Base-by-base conservation (phyloP, 805 yeast species). In the Hanseniaspora nectarophila region DNA sequence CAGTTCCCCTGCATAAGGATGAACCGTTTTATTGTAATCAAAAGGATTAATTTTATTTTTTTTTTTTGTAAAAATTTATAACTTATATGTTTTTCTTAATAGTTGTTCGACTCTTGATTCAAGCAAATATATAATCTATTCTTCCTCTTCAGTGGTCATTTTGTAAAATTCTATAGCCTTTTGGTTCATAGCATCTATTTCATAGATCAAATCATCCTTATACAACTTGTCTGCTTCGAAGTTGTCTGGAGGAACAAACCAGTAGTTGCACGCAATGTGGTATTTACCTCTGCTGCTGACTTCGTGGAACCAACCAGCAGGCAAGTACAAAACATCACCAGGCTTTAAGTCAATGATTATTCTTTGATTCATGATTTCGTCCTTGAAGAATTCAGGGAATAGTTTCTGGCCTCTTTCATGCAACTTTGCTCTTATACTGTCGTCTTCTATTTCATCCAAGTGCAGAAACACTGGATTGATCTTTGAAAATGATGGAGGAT, bases 1-100 rank as follows among this genome's bases (percentile, higher is more conserved):
- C 97, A 92, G 94, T 95, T 96, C 96, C 97, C 97, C 96, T 90
- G 97, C 97, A 90, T 92, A 92, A 92, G 96, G 97, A 90, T 90
- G 97, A 89, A 96, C 94, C 97, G 97, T 96, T 89, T 88, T 49
- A 49, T 40, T 49, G 44, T 49, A 54, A 45, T 54, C 53, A 54
- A 54, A 54, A 45, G 54, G 53, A 51, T 51, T 51, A 45, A 45
- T 32, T 39, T 24, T 39, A 26, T 39, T 51, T 51, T 42, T 38
- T 46, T 46, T 37, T 43, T 24, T 45, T 26, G 28, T 6, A 26
- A 26, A 26, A n/a, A n/a, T n/a, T n/a, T n/a, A n/a, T n/a, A n/a
- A n/a, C n/a, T n/a, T n/a, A n/a, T n/a, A n/a, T n/a, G n/a, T n/a
- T n/a, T n/a, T n/a, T n/a, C n/a, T n/a, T n/a, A n/a, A n/a, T n/a